phyloP scores from a whole-genome alignment of 2,329 filamentous ascomycete species.

The Trichoderma sp. region DNA sequence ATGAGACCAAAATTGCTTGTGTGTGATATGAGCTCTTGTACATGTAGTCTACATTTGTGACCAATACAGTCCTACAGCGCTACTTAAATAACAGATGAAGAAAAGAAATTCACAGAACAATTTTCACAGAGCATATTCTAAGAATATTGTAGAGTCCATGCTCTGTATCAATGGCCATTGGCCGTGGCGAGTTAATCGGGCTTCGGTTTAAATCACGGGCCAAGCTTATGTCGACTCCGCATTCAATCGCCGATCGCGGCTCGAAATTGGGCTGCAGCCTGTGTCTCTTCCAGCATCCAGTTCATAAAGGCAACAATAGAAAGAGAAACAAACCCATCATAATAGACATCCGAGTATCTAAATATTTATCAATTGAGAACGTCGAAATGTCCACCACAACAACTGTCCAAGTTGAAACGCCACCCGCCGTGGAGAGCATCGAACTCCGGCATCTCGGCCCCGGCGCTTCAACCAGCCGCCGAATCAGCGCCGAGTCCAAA shows the following conservation, averaged over 20 bases:
- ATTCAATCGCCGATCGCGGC: constrained; percentile 5
- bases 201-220: neutral
- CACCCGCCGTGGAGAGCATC: constrained; percentile 4
- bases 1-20: neutral
- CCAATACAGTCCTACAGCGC: neutral
- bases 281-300: neutral
- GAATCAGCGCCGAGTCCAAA: neutral
- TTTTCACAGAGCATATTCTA: neutral
- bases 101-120: neutral
- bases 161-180: neutral
- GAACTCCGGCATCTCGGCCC: constrained; percentile 20
- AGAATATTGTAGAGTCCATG: neutral
- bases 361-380: neutral
- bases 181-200: neutral
- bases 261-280: neutral
- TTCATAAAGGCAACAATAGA: neutral
- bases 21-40: no score
- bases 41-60: neutral
- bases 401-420: neutral
- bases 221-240: constrained; percentile 7
- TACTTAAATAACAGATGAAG: neutral
- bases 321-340: neutral
- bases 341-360: neutral
- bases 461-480: neutral
- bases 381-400: neutral